Base-by-base conservation (phyloP, 805 yeast species). In the Kodamaea jinghongensis region DNA sequence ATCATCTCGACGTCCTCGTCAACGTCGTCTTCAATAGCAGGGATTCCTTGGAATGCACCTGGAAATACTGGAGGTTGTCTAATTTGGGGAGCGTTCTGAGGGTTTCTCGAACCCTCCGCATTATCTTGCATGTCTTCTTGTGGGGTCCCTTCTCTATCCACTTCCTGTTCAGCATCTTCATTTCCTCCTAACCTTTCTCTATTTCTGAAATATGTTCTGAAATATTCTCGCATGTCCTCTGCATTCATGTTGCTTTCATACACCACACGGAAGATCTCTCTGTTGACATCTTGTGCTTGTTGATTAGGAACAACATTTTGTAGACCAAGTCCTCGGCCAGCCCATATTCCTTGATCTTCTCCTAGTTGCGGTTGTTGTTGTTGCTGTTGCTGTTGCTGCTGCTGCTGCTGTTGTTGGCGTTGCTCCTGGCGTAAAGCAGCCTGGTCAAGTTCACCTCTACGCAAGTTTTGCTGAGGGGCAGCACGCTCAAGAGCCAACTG, bases 1-100 rank as follows among this genome's bases (percentile, higher is more conserved):
- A 25, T 15, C 64, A 61, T 61, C 26, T 61, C 66, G 17, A 50
- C 49, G 35, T 69, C 65, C 22, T 39, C 42, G 30, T 58, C 63
- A 28, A 56, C 64, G 33, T 51, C 55, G 4, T 55, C 58, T 35
- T 52, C 48, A n/a, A 51, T 41, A 12, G 47, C 43, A 3, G 62
- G 60, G 11, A 44, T 44, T 5, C 48, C 39, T 46, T 52, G 41
- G 35, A 52, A 49, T 20, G 52, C 60, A 48, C 48, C 49, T 15
- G 70, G 63, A 40, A 69, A 69, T 3, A 69, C 70, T 11, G 73
- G 63, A 4, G 69, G 70, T 43, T 67, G 74, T 12, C 50, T 48
- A 8, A 67, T 63, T 29, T 66, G 73, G 1, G 73, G 73, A 3
- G 72, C 73, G 48, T 67, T 56, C 12, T 54, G 58, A 4, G 56